Conservation (phyloP, 306 rosid genomes). For the Fragaria iinumae region DNA sequence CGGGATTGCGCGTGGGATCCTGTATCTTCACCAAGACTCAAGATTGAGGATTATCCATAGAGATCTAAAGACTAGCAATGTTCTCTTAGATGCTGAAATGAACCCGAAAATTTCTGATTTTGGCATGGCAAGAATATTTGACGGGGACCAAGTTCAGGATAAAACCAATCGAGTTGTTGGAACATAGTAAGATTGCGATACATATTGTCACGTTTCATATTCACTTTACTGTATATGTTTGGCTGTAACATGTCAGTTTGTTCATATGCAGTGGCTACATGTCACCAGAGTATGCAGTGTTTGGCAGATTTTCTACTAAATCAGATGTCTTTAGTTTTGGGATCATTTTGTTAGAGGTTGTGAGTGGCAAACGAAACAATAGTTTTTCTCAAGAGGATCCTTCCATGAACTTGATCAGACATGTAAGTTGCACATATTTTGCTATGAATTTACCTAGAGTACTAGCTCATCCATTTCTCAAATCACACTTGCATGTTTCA, state of each 20-base stretch:
- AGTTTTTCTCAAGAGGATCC: conserved; percentile 25
- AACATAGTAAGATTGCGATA: conserved; percentile 47
- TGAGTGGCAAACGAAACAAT: conserved; percentile 47
- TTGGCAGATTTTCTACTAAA: conserved; percentile 44
- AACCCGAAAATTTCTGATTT: conserved; percentile 62
- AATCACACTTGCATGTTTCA: no score
- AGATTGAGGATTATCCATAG: conserved; percentile 59
- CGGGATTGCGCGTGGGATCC: conserved; percentile 49
- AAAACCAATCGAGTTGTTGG: conserved; percentile 50
- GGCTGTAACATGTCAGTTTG: background rate
- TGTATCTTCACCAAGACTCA: conserved; percentile 67
- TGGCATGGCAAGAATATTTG: conserved; percentile 65
- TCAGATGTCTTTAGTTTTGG: conserved; percentile 58
- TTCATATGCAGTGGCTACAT: conserved; percentile 45
- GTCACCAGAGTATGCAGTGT: conserved; percentile 63
- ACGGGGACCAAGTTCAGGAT: conserved; percentile 46
- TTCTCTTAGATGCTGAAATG: conserved; percentile 45
- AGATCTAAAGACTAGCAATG: conserved; percentile 57
- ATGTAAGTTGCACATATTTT: conserved; percentile 33
- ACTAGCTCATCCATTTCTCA: background rate
- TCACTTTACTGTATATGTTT: background rate
- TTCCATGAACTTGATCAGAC: conserved; percentile 43
- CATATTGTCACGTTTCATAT: background rate
- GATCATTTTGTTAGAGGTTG: conserved; percentile 50
- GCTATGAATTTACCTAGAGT: no score